Evolutionary conservation across 306 rosid species (phyloP).

Genomic region (Clitoria ternatea): DNA sequence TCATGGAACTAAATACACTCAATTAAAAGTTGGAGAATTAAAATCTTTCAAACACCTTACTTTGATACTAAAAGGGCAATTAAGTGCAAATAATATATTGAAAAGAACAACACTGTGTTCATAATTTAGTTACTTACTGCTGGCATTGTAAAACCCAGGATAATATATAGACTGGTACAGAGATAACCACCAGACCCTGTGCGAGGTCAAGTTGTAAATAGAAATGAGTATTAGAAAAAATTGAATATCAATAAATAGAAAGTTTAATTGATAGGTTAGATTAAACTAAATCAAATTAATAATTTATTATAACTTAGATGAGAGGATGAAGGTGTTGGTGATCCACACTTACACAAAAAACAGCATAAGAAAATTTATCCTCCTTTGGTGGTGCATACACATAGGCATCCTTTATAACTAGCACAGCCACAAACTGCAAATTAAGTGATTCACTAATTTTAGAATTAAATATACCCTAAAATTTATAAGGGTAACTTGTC

Average conservation of each 20-base stretch:
- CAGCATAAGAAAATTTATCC: neutral
- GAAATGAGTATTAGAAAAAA: neutral
- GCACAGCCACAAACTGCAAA: constrained; percentile 1
- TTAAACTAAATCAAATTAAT: neutral
- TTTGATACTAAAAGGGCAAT: too few relatives aligned
- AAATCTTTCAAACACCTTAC: too few relatives aligned
- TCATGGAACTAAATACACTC: too few relatives aligned
- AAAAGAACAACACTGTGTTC: neutral
- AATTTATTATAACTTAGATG: neutral
- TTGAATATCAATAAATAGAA: neutral
- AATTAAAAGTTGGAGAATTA: too few relatives aligned
- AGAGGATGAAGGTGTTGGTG: neutral
- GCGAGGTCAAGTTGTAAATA: neutral
- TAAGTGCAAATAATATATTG: too few relatives aligned
- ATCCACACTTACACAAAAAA: constrained; percentile 13
- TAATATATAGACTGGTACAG: neutral
- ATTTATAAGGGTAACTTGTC: neutral
- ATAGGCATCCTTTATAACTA: constrained; percentile 16
- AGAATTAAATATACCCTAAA: neutral
- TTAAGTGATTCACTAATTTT: neutral
- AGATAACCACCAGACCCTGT: neutral
- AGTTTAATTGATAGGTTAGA: neutral
- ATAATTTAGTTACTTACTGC: constrained; percentile 17
- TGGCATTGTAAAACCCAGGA: constrained; percentile 13
- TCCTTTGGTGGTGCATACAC: constrained; percentile 5